Conservation (phyloP, 805 yeast genomes). For the Kazachstania viticola region DNA sequence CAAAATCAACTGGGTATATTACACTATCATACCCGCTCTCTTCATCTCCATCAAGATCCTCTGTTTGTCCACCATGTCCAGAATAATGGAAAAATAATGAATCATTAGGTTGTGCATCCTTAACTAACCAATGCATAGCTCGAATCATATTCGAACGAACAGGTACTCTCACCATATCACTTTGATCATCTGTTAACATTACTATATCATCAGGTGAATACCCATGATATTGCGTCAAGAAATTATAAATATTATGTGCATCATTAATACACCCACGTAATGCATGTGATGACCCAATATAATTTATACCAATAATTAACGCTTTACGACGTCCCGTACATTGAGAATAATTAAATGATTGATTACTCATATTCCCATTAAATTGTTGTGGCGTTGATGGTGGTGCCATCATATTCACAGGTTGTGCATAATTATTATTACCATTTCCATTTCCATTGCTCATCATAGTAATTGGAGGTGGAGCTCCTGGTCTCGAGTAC, state of each 20-base stretch:
- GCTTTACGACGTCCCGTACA: slow-evolving; percentile 70
- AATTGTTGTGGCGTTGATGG: slow-evolving; percentile 5
- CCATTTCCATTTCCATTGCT: too few relatives aligned
- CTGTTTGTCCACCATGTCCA: slow-evolving; percentile 75
- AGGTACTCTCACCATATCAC: slow-evolving; percentile 40
- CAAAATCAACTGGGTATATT: slow-evolving; percentile 64
- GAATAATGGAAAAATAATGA: slow-evolving; percentile 73
- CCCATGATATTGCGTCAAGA: slow-evolving; percentile 34
- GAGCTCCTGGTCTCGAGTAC: too few relatives aligned
- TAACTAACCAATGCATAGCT: slow-evolving; percentile 76
- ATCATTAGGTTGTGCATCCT: slow-evolving; percentile 64
- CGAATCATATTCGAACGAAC: slow-evolving; percentile 56
- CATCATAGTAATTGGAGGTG: too few relatives aligned
- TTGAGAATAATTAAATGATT: slow-evolving; percentile 36
- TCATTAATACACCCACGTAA: slow-evolving; percentile 78
- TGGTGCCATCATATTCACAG: slow-evolving; percentile 5
- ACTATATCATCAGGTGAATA: slow-evolving; percentile 47
- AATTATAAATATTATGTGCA: slow-evolving; percentile 40
- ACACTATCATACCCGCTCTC: slow-evolving; percentile 64
- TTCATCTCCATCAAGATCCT: slow-evolving; percentile 63
- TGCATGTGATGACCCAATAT: slow-evolving; percentile 49
- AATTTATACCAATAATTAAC: slow-evolving; percentile 66
- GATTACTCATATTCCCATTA: slow-evolving; percentile 4
- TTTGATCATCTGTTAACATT: slow-evolving; percentile 46
- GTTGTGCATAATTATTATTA: too few relatives aligned